Evolutionary conservation across 2,329 filamentous ascomycete genomes (phyloP).

Genomic region (Ophiostoma triangulosporum): DNA sequence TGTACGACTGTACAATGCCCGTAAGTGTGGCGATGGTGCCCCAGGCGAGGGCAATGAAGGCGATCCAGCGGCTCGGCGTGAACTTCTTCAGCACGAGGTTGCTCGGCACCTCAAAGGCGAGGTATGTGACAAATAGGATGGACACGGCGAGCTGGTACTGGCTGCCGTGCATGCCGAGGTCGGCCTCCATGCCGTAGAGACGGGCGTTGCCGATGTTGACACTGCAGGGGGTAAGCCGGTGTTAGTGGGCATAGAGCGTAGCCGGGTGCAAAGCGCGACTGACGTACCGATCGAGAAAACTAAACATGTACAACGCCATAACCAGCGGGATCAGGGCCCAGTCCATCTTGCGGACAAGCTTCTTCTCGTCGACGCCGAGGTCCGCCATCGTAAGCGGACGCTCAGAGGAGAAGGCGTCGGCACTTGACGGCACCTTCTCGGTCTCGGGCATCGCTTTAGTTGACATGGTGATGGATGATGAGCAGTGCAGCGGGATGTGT

Average conservation of each 20-base stretch:
- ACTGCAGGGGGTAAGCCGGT: neutral
- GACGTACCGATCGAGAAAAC: constrained; percentile 1
- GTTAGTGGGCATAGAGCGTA: too few relatives aligned
- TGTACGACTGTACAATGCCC: neutral
- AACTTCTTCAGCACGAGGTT: neutral
- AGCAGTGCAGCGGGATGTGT: neutral
- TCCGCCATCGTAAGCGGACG: neutral
- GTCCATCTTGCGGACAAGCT: constrained; percentile 2
- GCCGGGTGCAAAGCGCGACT: too few relatives aligned
- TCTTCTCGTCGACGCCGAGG: constrained; percentile 1
- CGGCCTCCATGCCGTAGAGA: neutral
- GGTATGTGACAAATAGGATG: neutral
- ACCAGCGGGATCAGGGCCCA: neutral
- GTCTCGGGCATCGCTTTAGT: neutral
- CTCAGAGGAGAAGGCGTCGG: neutral
- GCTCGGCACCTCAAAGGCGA: neutral
- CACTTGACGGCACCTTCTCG: neutral
- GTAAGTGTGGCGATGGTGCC: neutral
- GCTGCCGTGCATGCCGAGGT: neutral
- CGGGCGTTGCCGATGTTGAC: neutral
- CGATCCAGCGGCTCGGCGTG: neutral
- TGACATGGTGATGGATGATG: neutral
- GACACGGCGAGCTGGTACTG: neutral
- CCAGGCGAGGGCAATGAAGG: neutral
- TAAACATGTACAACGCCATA: neutral